phyloP scores from a whole-genome alignment of 305 asterid species.

The Fraxinus ornus region DNA sequence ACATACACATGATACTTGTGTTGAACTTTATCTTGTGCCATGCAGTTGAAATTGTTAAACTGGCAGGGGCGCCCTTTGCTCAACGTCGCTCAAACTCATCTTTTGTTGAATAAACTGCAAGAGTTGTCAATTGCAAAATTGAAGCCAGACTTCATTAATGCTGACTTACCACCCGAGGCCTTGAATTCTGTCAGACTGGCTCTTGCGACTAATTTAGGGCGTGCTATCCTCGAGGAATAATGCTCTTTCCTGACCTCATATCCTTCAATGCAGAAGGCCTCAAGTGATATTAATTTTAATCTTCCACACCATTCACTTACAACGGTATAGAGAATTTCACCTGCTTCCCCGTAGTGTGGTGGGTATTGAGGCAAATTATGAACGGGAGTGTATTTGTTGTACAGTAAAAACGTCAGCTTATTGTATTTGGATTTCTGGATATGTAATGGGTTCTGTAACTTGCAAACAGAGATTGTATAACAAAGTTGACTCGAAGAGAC shows the following conservation, averaged over 20 bases:
- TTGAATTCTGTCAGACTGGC: slow-evolving; percentile 76
- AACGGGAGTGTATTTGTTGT: background rate
- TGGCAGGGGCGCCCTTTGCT: slow-evolving; percentile 74
- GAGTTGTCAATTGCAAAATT: slow-evolving; percentile 78
- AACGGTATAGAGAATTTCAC: background rate
- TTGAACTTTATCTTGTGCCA: background rate
- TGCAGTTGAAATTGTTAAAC: slow-evolving; percentile 79
- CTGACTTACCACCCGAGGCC: slow-evolving; percentile 78
- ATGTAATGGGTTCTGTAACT: background rate
- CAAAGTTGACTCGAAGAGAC: background rate
- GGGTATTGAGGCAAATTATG: background rate
- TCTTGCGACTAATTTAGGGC: slow-evolving; percentile 82
- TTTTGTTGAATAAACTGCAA: slow-evolving; percentile 79
- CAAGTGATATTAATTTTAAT: background rate
- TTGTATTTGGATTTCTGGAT: background rate
- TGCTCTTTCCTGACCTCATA: background rate
- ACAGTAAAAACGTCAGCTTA: background rate
- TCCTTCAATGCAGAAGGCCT: background rate
- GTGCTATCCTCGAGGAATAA: slow-evolving; percentile 82
- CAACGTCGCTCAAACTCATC: slow-evolving; percentile 69
- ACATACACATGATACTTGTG: slow-evolving; percentile 9
- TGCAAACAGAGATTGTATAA: background rate
- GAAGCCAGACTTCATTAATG: slow-evolving; percentile 66
- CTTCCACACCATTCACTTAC: background rate
- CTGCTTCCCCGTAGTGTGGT: background rate